phyloP scores from a whole-genome alignment of 306 rosid species.

The Sechiopsis laciniata region DNA sequence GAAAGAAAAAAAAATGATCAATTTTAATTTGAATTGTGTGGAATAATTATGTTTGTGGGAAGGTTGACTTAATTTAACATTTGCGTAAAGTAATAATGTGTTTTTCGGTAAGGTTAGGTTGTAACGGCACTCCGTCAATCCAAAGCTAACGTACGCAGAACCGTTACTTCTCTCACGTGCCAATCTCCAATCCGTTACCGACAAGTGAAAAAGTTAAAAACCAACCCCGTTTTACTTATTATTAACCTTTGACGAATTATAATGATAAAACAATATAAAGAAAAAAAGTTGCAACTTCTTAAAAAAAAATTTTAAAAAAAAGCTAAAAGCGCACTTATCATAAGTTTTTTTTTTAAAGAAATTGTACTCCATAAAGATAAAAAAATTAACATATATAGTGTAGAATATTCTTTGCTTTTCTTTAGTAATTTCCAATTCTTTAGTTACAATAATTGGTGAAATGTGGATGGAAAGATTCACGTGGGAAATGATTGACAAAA shows the following conservation, averaged over 20 bases:
- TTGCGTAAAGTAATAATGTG: background rate
- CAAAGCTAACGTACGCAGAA: background rate
- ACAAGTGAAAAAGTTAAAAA: background rate
- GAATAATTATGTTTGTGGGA: background rate
- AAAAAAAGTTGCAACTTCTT: background rate
- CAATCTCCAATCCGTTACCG: background rate
- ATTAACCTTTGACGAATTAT: background rate
- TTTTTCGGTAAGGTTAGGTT: background rate
- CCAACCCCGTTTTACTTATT: background rate
- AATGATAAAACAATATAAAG: background rate
- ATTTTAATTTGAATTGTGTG: background rate
- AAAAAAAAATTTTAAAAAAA: background rate
- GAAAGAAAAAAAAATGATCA: no score
- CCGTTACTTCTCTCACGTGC: background rate
- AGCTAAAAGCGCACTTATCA: background rate
- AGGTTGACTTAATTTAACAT: background rate
- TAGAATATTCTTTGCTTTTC: conserved; percentile 9
- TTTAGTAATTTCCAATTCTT: background rate
- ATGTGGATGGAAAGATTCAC: conserved; percentile 2
- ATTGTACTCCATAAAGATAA: background rate
- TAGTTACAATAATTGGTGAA: background rate
- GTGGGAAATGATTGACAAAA: background rate
- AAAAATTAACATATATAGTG: no score
- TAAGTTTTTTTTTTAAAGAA: background rate
- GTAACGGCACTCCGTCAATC: background rate